phyloP scores from a whole-genome alignment of 2,329 filamentous ascomycete species.

The Sporothrix pseudoabietina region DNA sequence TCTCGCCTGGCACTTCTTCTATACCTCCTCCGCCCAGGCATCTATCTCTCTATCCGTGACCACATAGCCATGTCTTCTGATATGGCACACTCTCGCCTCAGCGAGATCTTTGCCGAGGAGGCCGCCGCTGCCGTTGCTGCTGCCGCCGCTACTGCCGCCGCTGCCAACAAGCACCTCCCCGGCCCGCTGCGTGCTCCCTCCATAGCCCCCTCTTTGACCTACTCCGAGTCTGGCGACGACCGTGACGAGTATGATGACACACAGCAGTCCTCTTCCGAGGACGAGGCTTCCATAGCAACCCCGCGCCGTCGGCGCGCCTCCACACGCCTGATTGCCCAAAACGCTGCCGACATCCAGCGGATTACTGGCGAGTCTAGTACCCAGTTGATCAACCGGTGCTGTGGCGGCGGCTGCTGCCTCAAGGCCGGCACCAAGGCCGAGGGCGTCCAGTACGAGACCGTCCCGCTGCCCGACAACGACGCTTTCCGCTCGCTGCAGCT shows the following conservation, averaged over 20 bases:
- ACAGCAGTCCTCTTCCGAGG: slow-evolving; percentile 45
- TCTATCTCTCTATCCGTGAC: background rate
- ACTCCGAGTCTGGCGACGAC: slow-evolving; percentile 63
- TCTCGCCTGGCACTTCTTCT: slow-evolving; percentile 6
- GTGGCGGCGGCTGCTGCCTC: slow-evolving; percentile 66
- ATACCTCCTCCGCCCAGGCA: background rate
- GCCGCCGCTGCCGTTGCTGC: slow-evolving; percentile 32
- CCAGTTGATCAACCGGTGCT: slow-evolving; percentile 64
- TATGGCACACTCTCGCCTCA: slow-evolving; percentile 31
- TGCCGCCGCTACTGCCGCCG: slow-evolving; percentile 42
- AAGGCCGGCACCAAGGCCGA: slow-evolving; percentile 49
- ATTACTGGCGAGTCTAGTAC: slow-evolving; percentile 66
- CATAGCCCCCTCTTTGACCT: slow-evolving; percentile 63
- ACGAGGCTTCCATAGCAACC: slow-evolving; percentile 29
- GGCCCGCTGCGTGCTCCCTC: slow-evolving; percentile 53
- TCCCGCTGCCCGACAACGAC: slow-evolving; percentile 72
- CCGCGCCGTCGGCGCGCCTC: slow-evolving; percentile 64
- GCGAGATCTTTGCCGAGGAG: slow-evolving; percentile 34
- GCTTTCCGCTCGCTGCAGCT: slow-evolving; percentile 80
- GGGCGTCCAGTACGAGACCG: slow-evolving; percentile 54
- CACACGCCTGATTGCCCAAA: slow-evolving; percentile 67
- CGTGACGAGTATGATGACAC: slow-evolving; percentile 54
- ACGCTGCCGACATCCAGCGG: slow-evolving; percentile 62
- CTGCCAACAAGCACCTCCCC: slow-evolving; percentile 46
- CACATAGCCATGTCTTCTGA: slow-evolving; percentile 31